phyloP scores from a whole-genome alignment of 2,329 filamentous ascomycete genomes.

The Capronia epimyces region DNA sequence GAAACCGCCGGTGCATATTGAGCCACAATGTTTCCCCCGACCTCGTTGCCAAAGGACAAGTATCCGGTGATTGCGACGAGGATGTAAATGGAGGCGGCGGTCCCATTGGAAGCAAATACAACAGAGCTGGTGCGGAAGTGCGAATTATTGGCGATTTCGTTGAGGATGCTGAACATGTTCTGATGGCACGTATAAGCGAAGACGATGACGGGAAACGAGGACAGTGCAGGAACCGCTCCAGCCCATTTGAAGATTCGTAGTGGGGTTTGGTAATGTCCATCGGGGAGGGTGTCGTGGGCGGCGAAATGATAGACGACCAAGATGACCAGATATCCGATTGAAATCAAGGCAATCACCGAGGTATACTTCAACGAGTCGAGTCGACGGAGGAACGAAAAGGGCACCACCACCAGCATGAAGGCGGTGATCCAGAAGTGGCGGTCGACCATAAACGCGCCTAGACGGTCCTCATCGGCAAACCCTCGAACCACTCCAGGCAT shows the following conservation, averaged over 20 bases:
- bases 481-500: conserved; percentile 92
- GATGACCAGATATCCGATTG: conserved; percentile 89
- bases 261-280: conserved; percentile 54
- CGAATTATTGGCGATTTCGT: conserved; percentile 83
- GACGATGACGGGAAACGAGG: conserved; percentile 87
- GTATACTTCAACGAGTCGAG: conserved; percentile 97
- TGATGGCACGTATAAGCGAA: conserved; percentile 99
- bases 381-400: conserved; percentile 81
- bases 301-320: conserved; percentile 90
- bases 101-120: conserved; percentile 76
- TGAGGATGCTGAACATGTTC: conserved; percentile 99
- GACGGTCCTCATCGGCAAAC: conserved; percentile 61
- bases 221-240: conserved; percentile 70
- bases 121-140: conserved; percentile 73
- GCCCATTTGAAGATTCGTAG: conserved; percentile 74
- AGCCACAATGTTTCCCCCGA: conserved; percentile 86
- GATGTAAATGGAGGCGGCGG: conserved; percentile 79
- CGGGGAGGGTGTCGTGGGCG: conserved; percentile 66
- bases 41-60: conserved; percentile 84
- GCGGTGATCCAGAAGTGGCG: conserved; percentile 96
- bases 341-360: conserved; percentile 81
- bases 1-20: conserved; percentile 78
- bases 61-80: conserved; percentile 93
- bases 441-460: conserved; percentile 71
- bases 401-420: conserved; percentile 88